Evolutionary conservation across 2,329 filamentous ascomycete genomes (phyloP).

Genomic region (Stachybotrys echinatus): DNA sequence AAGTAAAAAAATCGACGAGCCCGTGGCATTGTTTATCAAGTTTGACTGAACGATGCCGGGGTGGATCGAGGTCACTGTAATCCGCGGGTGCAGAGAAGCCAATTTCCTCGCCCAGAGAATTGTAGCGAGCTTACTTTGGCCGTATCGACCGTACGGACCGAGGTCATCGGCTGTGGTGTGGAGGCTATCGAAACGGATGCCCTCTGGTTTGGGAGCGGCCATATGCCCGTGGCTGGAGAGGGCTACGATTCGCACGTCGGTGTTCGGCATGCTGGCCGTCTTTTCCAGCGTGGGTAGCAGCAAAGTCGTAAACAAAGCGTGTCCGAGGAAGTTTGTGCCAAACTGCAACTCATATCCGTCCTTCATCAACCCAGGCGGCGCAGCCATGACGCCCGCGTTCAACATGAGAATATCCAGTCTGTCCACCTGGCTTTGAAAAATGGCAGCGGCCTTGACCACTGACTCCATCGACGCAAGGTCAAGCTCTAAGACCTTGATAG

Average conservation of each 20-base stretch:
- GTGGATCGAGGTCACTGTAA: no score
- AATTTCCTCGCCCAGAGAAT: not conserved
- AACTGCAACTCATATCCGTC: conserved; percentile 3
- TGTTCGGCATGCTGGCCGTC: not conserved
- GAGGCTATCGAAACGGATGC: not conserved
- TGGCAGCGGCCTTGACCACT: not conserved
- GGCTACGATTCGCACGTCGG: not conserved
- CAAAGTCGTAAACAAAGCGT: not conserved
- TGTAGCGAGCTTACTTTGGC: not conserved
- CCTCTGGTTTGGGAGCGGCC: not conserved
- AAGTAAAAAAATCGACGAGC: not conserved
- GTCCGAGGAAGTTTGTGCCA: not conserved
- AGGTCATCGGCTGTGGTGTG: not conserved
- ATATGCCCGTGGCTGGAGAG: not conserved
- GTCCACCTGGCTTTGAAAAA: not conserved
- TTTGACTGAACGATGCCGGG: no score
- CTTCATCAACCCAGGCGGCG: not conserved
- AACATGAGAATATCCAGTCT: conserved; percentile 1
- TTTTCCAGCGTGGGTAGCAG: not conserved
- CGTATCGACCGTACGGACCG: not conserved
- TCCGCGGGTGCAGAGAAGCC: no score
- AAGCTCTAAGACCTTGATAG: not conserved
- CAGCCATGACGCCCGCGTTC: conserved; percentile 2
- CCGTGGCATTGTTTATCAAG: not conserved
- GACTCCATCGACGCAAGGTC: not conserved